Base-by-base conservation (phyloP, 345 rosid species). In the Eucalyptus polyanthemos region DNA sequence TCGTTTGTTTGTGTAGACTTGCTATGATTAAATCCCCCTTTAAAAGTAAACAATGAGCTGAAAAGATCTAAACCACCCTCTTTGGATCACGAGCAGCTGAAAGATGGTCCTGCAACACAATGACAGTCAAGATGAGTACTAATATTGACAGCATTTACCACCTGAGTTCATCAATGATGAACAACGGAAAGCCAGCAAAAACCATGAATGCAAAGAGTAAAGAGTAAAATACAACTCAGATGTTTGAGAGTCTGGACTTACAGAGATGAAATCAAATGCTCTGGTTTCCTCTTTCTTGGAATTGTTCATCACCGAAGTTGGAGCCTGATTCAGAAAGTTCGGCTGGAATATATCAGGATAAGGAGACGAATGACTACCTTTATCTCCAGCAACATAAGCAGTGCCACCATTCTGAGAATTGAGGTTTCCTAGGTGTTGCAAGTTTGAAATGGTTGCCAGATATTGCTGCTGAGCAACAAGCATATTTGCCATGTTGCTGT, bases 241-340 rank as follows among this genome's bases (percentile, higher is more conserved):
- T 47, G 76, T 24, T 87, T 42, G 86, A 87, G 88, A 83, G 65
- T 83, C 89, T 29, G 86, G 88, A 94, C 99, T 95, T 94, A 97
- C 99, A 5, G 98, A 95, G 90, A 97, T 97, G 94, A 97, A 97
- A 91, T 97, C 99, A 87, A 97, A 97, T 87, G 99, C 99, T 90
- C 93, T 94, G 27, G 96, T 97, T 5, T 97, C 99, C 93, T 97
- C 98, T 89, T 94, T 96, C 93, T 95, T 95, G 16, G 98, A 89
- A 91, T 88, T 93, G 92, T 92, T 96, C 95, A 93, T 92, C 60
- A 91, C 88, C 19, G 98, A 92, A 88, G 88, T 93, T 40, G 99
- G 95, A 89, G 90, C 80, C 91, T 95, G 99, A 92, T 91, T 93
- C 29, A 91, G 93, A 85, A 93, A 94, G 91, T 88, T 97, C 86